Evolutionary conservation across 2,329 filamentous ascomycete genomes (phyloP), one percentile per base, ranked within the genome.

Genomic region (Curvularia lunata): DNA sequence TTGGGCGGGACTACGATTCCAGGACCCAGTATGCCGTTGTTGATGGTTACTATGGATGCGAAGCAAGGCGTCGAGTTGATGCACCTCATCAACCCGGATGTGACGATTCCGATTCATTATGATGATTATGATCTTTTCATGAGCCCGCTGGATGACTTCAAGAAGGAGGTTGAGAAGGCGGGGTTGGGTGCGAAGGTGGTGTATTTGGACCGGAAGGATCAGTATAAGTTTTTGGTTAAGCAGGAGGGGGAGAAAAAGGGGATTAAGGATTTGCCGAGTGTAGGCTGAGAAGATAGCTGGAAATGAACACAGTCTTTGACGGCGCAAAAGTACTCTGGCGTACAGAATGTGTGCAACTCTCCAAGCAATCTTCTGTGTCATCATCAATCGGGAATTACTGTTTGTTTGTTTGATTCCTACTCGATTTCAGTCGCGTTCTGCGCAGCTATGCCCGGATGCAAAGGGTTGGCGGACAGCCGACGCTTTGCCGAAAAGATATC

Each of bases 1-100:
- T 75, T 90, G 0, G 87, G 87, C 19, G 87, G 86, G 2, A 89
- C 86, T 0, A 89, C 85, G 4, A 85, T 90, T 28, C 87, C 87
- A 0, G 80, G 82, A 0, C 85, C 86, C 0, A 79, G 80, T 5
- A 65, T 86, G 70, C 85, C 85, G 43, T 72, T 89, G 58, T 57
- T 46, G 43, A 46, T 46, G 43, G 43, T 46, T 46, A 46, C 43
- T 41, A 90, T 90, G 87, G 86, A 90, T 71, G 86, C 83, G 21
- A 79, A 82, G 67, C 85, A 88, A 71, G 87, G 86, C 0, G 63
- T 89, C 27, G 75, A 87, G 74, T 71, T 90, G 61, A 83, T 90
- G 70, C 76, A 80, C 63, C 63, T 89, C 56, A 82, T 90, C 30
- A 75, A 85, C 28, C 85, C 86, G n/a, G 84, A 88, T 25, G 54